Percentiles rank a stretch among this genome's conserved stretches.
These are phyloP conservation scores for Leccinum disarticulatum DNA, from an alignment of 768 basidiomycete genomes.

Conservation along the genomic window DNA sequence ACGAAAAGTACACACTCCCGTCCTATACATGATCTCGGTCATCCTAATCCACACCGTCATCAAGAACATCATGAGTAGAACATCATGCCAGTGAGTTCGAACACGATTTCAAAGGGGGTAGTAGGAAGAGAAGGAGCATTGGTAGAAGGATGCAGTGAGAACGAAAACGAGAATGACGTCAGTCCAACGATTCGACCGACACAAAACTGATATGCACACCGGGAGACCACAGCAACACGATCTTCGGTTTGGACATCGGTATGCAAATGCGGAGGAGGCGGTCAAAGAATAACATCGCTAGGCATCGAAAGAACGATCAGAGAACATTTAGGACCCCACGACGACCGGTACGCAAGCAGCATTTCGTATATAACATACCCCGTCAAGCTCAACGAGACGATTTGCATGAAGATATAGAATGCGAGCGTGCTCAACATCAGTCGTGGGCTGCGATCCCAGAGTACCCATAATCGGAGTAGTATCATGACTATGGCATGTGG, in stretches of 20 bases:
- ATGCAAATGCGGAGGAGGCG: no score
- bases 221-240: no score
- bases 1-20: slow-evolving; percentile 21
- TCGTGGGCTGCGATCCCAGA: slow-evolving; percentile 31
- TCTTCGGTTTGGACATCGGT: no score
- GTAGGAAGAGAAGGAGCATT: background rate
- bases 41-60: slow-evolving; percentile 29
- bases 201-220: no score
- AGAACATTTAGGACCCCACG: background rate
- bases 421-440: slow-evolving; percentile 31
- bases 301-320: no score
- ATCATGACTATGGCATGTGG: slow-evolving; percentile 30
- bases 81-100: no score
- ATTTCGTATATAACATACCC: slow-evolving; percentile 27
- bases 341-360: slow-evolving; percentile 25
- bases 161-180: no score
- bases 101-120: no score
- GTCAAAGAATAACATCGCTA: slow-evolving; percentile 12
- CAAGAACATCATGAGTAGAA: slow-evolving; percentile 22
- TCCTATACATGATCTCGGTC: slow-evolving; percentile 30
- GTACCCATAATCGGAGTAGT: slow-evolving; percentile 35
- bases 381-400: slow-evolving; percentile 18
- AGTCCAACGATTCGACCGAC: no score
- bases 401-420: slow-evolving; percentile 33
- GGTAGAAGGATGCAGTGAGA: background rate